Base-by-base conservation (phyloP, 164 flowering plant species). In the Macadamia integrifolia region DNA sequence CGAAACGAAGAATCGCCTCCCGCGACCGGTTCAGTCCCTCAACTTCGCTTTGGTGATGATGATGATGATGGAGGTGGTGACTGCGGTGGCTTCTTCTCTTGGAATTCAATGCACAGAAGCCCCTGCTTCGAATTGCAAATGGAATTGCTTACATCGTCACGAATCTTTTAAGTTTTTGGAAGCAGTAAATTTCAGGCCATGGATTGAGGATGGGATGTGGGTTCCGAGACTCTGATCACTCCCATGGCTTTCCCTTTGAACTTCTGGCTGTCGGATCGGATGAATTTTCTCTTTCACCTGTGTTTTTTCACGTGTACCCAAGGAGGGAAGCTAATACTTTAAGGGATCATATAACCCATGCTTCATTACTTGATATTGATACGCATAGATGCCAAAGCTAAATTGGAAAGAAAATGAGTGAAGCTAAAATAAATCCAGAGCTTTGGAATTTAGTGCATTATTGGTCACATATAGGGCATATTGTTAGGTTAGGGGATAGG, bases 1-100 rank as follows among this genome's bases (percentile, higher is more conserved):
- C 96, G 43, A 92, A 87, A 7, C 71, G 65, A 31, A 85, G 52
- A 46, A 94, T 60, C 6, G 78, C 81, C 65, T 76, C 76, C 85
- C 88, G 99, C 13, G 80, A 58, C 42, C 72, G 72, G 40, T 46
- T 88, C 63, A 83, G 80, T 78, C 77, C 62, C 66, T n/a, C 57
- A 1, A 49, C 73, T 50, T 62, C 76, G 3, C 65, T 78, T 0
- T 76, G 70, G 15, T 72, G 71, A 3, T 75, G 73, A 66, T 79
- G 75, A 28, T 81, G 75, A 48, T 73, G 77, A 61, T 80, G 79
- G 31, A 76, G 81, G 11, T 75, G 70, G 46, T 78, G 73, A 23
- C 23, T 23, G 35, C 75, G 69, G 63, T 69, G 74, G 72, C 29
- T 32, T n/a, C 43, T 32, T 6, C 29, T 15, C 48, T 56, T 30